A percentile compares a stretch with the other conserved stretches of the same genome.
Conservation (phyloP, 805 yeast species). For the Starmerella floricola region DNA sequence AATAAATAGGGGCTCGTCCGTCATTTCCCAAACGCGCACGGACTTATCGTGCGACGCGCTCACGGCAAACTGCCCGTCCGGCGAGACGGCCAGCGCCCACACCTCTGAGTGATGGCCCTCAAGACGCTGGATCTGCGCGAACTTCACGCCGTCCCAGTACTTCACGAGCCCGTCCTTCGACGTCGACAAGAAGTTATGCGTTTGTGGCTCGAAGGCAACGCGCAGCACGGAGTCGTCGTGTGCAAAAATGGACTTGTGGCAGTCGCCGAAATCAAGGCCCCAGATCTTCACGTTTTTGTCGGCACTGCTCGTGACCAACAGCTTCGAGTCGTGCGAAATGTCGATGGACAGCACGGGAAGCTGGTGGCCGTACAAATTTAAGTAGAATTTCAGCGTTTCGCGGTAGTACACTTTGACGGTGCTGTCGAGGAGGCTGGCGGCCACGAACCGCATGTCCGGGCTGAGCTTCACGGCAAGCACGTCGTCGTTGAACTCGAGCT, state of each 20-base stretch:
- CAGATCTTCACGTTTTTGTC: conserved; percentile 95
- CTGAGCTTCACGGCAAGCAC: conserved; percentile 68
- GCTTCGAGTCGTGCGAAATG: conserved; percentile 75
- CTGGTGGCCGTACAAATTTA: conserved; percentile 90
- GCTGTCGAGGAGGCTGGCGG: conserved; percentile 77
- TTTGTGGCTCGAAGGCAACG: conserved; percentile 70
- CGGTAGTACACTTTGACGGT: conserved; percentile 90
- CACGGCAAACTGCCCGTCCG: conserved; percentile 53
- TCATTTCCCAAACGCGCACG: conserved; percentile 83
- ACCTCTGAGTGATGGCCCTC: conserved; percentile 85
- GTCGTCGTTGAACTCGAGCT: conserved; percentile 78
- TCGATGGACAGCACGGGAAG: conserved; percentile 89
- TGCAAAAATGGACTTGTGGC: conserved; percentile 92
- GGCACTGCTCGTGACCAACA: conserved; percentile 86
- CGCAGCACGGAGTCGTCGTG: conserved; percentile 93
- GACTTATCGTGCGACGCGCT: conserved; percentile 89
- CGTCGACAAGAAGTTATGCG: conserved; percentile 80
- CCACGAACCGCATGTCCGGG: conserved; percentile 63
- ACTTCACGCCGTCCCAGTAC: conserved; percentile 98
- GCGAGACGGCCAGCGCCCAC: conserved; percentile 78
- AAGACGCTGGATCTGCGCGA: conserved; percentile 81
- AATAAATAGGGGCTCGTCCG: conserved; percentile 88
- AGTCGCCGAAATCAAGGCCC: conserved; percentile 98
- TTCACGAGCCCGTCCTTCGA: conserved; percentile 82
- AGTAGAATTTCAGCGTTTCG: conserved; percentile 75